Conservation (phyloP, 768 basidiomycete genomes). For the Boletus patriciae region DNA sequence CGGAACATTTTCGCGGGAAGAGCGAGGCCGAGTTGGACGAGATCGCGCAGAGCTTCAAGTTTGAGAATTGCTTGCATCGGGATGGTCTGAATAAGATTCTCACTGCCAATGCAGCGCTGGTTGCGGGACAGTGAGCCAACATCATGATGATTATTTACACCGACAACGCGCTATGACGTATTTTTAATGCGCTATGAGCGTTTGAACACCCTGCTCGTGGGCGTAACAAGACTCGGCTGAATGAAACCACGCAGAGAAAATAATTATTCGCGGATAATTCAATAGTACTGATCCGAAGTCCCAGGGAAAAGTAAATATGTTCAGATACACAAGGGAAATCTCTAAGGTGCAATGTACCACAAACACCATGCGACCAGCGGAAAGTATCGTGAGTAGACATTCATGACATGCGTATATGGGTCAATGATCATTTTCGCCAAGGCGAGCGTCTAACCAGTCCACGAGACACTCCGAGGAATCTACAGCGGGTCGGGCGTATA, state of each 20-base stretch:
- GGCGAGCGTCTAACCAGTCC: constrained; percentile 47
- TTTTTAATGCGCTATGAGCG: background rate
- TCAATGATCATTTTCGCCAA: constrained; percentile 22
- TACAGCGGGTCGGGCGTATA: constrained; percentile 36
- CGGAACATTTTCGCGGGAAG: constrained; percentile 63
- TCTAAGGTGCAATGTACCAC: background rate
- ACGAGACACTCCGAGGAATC: constrained; percentile 35
- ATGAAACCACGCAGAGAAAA: background rate
- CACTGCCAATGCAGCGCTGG: constrained; percentile 39
- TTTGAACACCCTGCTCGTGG: no score
- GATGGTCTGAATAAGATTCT: constrained; percentile 62
- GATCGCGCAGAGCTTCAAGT: constrained; percentile 74
- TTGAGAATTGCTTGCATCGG: constrained; percentile 66
- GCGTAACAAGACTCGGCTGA: background rate
- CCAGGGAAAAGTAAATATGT: background rate
- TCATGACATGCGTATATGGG: background rate
- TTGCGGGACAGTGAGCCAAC: background rate
- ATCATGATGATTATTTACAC: background rate
- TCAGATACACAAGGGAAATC: background rate
- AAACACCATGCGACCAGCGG: background rate
- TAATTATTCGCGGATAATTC: no score
- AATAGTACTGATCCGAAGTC: background rate
- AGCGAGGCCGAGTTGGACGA: constrained; percentile 61
- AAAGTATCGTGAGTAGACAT: background rate
- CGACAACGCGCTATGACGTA: background rate